Base-by-base conservation (phyloP, 2,329 filamentous ascomycete species). In the Phaeomoniella chlamydospora region DNA sequence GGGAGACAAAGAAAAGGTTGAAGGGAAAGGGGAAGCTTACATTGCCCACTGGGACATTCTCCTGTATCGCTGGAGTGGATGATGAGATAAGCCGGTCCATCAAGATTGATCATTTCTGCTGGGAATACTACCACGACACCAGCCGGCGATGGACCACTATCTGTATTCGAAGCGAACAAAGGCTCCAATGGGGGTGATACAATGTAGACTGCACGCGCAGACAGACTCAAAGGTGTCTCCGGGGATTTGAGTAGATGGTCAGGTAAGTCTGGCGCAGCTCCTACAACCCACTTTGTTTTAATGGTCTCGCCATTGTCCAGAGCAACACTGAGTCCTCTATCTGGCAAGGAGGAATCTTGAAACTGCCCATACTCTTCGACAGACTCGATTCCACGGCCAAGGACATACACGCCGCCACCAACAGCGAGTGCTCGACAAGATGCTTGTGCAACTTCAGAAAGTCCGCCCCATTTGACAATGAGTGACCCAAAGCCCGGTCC, bases 381-480 rank as follows among this genome's bases (percentile, higher is more conserved):
- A 11, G 45, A 48, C 31, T 68, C 55, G 37, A 90, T 62, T 6
- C 76, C 76, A 34, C 78, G 79, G 31, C 77, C 80, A 12, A 96
- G 72, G 54, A 94, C 83, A 58, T 96, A 96, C 3, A 92, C 73
- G 9, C 78, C 84, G 33, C 90, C 90, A 22, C 88, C 88, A 4
- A 98, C 90, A 14, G 88, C 88, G 42, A 79, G 77, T 29, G 88
- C 85, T 46, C 88, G 80, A 54, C 90, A 96, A 3, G 78, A 83
- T 15, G 94, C 86, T 62, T 98, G 88, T 18, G 82, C 76, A 40
- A 96, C 75, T 58, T 98, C 88, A 18, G 85, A 80, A 33, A 81
- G 67, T 17, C 88, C 86, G 33, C 88, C 88, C 79, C 86, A 98
- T 65, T 94, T 94, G 15, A 87, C 80, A 45, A 93, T 74, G 10